phyloP scores from a whole-genome alignment of 306 rosid species.

The Cucumis cinereus region DNA sequence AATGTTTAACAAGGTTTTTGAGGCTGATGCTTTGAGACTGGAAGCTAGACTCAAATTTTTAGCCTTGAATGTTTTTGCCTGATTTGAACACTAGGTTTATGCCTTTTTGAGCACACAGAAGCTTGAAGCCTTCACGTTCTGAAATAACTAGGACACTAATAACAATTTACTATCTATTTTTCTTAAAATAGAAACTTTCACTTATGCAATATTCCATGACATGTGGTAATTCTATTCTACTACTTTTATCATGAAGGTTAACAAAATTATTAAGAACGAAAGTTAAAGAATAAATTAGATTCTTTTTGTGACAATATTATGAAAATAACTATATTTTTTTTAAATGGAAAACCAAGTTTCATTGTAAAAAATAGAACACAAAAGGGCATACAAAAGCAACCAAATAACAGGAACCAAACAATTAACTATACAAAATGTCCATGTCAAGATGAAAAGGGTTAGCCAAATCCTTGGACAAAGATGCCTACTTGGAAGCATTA shows the following conservation, averaged over 20 bases:
- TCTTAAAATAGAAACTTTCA: background rate
- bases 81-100: background rate
- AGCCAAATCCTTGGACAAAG: background rate
- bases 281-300: background rate
- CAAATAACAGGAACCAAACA: background rate
- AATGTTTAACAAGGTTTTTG: background rate
- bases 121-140: background rate
- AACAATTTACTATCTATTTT: background rate
- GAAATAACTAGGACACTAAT: background rate
- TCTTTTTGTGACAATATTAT: background rate
- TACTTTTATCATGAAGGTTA: background rate
- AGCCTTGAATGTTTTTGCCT: background rate
- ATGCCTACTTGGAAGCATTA: background rate
- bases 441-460: background rate
- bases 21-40: background rate
- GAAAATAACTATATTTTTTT: background rate
- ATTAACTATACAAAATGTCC: background rate
- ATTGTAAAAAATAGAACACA: background rate
- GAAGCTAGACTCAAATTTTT: background rate
- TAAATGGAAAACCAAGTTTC: background rate
- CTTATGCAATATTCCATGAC: background rate
- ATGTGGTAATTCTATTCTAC: background rate
- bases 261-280: background rate
- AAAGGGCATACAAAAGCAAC: background rate
- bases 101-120: background rate